Percentiles rank a stretch among this genome's conserved stretches.
These are phyloP conservation scores for Thalassiosira profunda DNA, from an alignment of 108 stramenopile species.

Conservation along the genomic window DNA sequence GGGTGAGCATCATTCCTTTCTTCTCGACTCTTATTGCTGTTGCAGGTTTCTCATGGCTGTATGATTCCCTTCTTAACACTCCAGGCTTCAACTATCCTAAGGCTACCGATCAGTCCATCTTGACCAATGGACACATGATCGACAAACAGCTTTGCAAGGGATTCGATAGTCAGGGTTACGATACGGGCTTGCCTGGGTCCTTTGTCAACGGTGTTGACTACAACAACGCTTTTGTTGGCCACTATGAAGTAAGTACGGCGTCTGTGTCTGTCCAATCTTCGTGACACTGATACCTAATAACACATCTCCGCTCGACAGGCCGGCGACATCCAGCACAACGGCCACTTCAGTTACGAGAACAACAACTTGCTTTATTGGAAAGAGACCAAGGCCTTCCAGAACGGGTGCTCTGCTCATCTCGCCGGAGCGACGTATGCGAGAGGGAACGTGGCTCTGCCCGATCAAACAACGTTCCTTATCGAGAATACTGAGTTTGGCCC, in stretches of 20 bases:
- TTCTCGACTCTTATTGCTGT: too few species aligned
- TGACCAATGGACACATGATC: slow-evolving; percentile 47
- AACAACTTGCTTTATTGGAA: slow-evolving; percentile 69
- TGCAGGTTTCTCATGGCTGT: too few species aligned
- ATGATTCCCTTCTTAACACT: too few species aligned
- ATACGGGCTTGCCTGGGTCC: slow-evolving; percentile 39
- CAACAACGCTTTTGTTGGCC: slow-evolving; percentile 67
- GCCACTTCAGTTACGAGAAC: slow-evolving; percentile 43
- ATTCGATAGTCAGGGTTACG: slow-evolving; percentile 48
- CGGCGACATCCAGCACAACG: slow-evolving; percentile 45
- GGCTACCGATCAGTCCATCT: slow-evolving; percentile 53
- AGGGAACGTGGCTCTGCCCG: slow-evolving; percentile 61
- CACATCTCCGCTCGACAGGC: not conserved
- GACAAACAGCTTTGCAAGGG: slow-evolving; percentile 42
- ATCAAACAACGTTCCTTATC: slow-evolving; percentile 67
- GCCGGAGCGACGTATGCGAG: slow-evolving; percentile 38
- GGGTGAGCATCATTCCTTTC: too few species aligned
- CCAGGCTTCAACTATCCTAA: slow-evolving; percentile 45
- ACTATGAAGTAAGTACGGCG: slow-evolving; percentile 36
- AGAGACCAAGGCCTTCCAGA: slow-evolving; percentile 61
- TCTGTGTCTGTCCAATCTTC: slow-evolving; percentile 1
- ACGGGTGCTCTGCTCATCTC: slow-evolving; percentile 66
- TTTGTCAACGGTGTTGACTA: slow-evolving; percentile 64
- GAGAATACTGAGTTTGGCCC: slow-evolving; percentile 50
- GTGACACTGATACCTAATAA: not conserved